Conservation (phyloP, 2,329 filamentous ascomycete genomes). For the Fusarium albidum region DNA sequence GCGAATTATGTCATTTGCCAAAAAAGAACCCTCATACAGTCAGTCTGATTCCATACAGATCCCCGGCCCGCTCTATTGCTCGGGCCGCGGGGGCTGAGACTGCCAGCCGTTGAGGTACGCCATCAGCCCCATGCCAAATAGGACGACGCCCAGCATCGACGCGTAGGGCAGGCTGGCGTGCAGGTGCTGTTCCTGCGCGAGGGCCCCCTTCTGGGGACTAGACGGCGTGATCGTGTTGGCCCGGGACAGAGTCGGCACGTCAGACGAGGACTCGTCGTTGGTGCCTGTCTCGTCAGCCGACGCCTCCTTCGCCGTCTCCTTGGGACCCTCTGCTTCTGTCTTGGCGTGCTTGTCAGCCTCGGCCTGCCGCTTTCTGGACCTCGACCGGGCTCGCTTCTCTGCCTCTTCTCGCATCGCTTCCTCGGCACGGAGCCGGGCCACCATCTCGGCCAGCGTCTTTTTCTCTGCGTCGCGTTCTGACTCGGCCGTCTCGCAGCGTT, state of each 20-base stretch:
- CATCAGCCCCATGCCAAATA: conserved; percentile 85
- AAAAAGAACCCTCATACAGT: conserved; percentile 25
- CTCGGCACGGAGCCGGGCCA: conserved; percentile 79
- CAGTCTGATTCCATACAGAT: conserved; percentile 20
- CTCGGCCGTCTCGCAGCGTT: conserved; percentile 83
- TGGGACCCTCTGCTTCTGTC: conserved; percentile 31
- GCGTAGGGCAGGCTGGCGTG: conserved; percentile 74
- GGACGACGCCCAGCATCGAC: conserved; percentile 82
- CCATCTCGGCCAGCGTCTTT: conserved; percentile 85
- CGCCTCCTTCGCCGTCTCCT: conserved; percentile 24
- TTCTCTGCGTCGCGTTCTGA: conserved; percentile 75
- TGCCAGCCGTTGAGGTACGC: conserved; percentile 88
- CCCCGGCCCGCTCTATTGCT: conserved; percentile 41
- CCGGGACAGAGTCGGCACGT: conserved; percentile 55
- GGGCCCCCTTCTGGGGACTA: conserved; percentile 49
- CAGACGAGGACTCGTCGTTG: conserved; percentile 47
- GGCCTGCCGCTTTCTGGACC: conserved; percentile 44
- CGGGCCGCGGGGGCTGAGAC: conserved; percentile 43
- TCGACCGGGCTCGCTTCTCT: conserved; percentile 51
- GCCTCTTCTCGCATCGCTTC: conserved; percentile 58
- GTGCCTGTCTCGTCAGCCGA: conserved; percentile 31
- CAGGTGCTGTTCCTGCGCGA: conserved; percentile 54
- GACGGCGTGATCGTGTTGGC: conserved; percentile 59
- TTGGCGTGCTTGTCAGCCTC: conserved; percentile 28
- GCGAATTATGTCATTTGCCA: conserved; percentile 19